Percentiles rank a stretch among this genome's conserved stretches.
These are phyloP conservation scores for Verbena officinalis DNA, from an alignment of 257 asterid genomes.

Conservation along the genomic window DNA sequence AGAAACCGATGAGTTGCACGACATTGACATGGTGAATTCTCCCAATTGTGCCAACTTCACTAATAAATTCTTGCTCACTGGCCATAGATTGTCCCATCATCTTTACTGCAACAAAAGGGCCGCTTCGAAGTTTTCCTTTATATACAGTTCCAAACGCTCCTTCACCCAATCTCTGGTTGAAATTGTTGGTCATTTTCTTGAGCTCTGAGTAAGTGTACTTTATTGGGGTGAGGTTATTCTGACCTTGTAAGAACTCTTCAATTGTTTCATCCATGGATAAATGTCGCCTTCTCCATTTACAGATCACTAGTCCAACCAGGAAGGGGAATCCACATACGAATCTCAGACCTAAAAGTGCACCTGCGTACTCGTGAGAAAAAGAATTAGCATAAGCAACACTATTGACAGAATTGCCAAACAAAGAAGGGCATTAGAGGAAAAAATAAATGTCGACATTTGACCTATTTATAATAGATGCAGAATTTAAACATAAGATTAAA, in stretches of 20 bases:
- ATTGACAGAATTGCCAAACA: too few relatives aligned
- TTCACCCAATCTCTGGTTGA: constrained; percentile 55
- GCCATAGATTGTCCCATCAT: constrained; percentile 42
- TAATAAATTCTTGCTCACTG: constrained; percentile 52
- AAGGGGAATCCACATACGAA: constrained; percentile 44
- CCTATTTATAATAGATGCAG: neutral
- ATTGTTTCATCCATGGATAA: constrained; percentile 43
- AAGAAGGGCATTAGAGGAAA: too few relatives aligned
- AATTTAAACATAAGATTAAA: too few relatives aligned
- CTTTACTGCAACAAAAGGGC: constrained; percentile 49
- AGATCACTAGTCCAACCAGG: constrained; percentile 36
- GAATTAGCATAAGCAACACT: neutral
- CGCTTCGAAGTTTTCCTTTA: constrained; percentile 55
- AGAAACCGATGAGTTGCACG: constrained; percentile 53
- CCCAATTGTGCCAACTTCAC: constrained; percentile 56
- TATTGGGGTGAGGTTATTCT: constrained; percentile 48
- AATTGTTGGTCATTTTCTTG: constrained; percentile 49
- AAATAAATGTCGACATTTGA: neutral
- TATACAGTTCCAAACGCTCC: constrained; percentile 50
- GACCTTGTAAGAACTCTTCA: constrained; percentile 45
- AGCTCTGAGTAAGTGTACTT: constrained; percentile 53
- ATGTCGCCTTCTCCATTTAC: constrained; percentile 46
- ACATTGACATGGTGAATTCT: constrained; percentile 55
- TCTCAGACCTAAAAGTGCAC: constrained; percentile 34
- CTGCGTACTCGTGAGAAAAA: constrained; percentile 26